Evolutionary conservation across 129 eudicot species (phyloP), one percentile per base, ranked within the genome.

Genomic region (Flaveria sonorensis): DNA sequence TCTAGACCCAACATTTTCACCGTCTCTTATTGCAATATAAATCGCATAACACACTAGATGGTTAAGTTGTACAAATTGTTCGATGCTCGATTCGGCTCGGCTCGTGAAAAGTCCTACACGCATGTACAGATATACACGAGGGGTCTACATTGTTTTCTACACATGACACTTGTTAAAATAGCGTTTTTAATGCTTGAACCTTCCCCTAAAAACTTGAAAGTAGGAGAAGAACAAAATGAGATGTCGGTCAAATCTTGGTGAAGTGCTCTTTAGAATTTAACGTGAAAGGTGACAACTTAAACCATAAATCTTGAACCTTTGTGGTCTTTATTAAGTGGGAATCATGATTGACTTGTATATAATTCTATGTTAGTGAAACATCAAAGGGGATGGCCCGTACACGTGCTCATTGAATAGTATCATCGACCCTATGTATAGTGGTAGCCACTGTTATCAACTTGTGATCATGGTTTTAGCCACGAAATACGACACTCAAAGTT

Each of bases 271-370:
- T 15, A 63, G 45, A 63, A 63, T 63, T 32, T 7, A 28, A 6
- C 14, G 20, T 30, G 69, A 63, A 63, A 63, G 21, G 69, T 63
- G 69, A 63, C 69, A 30, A 15, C 45, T 63, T 30, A 63, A 63
- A 63, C 69, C 69, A 63, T 28, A 63, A 63, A 36, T 30, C 43
- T 63, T 63, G 69, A 63, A 63, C 69, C 46, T 30, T 63, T 11
- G 69, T 63, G 69, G 40, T 13, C 43, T 61, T 26, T 61, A 61
- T 63, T 63, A 28, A 63, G 69, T 63, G 69, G 69, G 46, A 63
- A 30, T 63, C 20, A 32, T 63, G 12, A 63, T 63, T 14, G 13
- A 30, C 10, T 14, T 63, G 42, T 63, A 16, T 15, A 63, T 30
- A 14, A 30, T 63, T 30, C 42, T 43, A 63, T 12, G 69, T 63